phyloP scores from a whole-genome alignment of 169 alveolate species.

The Eimeria tenella region DNA sequence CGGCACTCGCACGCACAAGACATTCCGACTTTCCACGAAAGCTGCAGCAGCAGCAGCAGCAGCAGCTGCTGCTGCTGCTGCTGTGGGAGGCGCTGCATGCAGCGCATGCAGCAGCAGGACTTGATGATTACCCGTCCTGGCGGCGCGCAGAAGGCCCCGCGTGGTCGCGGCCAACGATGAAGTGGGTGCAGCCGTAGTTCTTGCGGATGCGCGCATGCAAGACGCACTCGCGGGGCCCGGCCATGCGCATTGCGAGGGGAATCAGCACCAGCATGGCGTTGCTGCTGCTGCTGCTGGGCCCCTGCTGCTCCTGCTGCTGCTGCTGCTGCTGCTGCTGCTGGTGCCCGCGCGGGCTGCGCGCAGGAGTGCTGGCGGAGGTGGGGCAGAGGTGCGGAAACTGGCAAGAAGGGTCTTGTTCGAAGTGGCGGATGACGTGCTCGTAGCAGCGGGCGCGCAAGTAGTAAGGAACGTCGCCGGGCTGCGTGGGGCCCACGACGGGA shows the following conservation, averaged over 20 bases:
- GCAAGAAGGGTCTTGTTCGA: constrained; percentile 29
- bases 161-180: constrained; percentile 85
- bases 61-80: background rate
- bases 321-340: background rate
- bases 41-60: background rate
- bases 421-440: constrained; percentile 57
- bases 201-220: constrained; percentile 82
- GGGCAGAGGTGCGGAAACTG: background rate
- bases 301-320: too few species aligned
- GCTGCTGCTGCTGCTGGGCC: constrained; percentile 9
- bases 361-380: constrained; percentile 25
- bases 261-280: constrained; percentile 69
- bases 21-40: background rate
- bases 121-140: constrained; percentile 69
- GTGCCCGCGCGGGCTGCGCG: constrained; percentile 17
- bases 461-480: constrained; percentile 83
- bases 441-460: constrained; percentile 79
- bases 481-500: constrained; percentile 85
- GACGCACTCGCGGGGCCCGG: constrained; percentile 86
- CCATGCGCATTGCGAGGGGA: constrained; percentile 86
- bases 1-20: too few species aligned
- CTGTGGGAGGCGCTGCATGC: background rate
- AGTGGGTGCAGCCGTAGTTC: constrained; percentile 85
- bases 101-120: background rate
- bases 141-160: constrained; percentile 81